These are phyloP conservation scores for Micractinium sp. DNA, from an alignment of 139 green algal species.

Conservation along the genomic window DNA sequence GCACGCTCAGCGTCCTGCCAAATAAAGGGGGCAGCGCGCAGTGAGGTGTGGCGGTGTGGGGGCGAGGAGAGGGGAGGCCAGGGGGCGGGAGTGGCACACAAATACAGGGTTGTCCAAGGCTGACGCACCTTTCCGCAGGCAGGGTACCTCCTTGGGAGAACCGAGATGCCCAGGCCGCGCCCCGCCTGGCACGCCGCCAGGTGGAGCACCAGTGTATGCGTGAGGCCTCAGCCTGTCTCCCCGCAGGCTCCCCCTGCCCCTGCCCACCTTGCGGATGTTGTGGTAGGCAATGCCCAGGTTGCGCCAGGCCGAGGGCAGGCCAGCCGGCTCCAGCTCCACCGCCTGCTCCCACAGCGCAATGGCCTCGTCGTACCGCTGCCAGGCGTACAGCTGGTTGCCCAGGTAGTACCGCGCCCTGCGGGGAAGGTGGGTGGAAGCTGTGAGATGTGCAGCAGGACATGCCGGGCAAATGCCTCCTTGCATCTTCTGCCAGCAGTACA, in stretches of 20 bases:
- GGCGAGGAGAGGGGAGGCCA: too few relatives aligned
- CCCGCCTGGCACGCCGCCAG: too few relatives aligned
- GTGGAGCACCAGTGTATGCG: too few relatives aligned
- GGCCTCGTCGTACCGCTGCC: slow-evolving; percentile 12
- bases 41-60: too few relatives aligned
- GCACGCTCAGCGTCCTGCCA: not conserved
- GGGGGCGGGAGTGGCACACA: too few relatives aligned
- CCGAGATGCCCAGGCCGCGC: too few relatives aligned
- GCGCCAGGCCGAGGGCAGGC: slow-evolving; percentile 21
- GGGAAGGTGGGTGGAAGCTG: not conserved
- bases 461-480: not conserved
- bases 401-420: slow-evolving; percentile 21
- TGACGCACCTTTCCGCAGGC: too few relatives aligned
- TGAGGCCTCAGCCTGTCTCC: not conserved
- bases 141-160: too few relatives aligned
- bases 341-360: slow-evolving; percentile 4
- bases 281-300: slow-evolving; percentile 10
- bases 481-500: not conserved
- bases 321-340: not conserved
- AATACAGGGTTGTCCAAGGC: too few relatives aligned
- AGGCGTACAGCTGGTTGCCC: slow-evolving; percentile 11
- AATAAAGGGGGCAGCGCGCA: too few relatives aligned
- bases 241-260: not conserved
- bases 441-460: not conserved
- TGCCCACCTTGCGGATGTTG: not conserved